Evolutionary conservation across 2,329 filamentous ascomycete genomes (phyloP).

Genomic region (Sclerotinia subarctica): DNA sequence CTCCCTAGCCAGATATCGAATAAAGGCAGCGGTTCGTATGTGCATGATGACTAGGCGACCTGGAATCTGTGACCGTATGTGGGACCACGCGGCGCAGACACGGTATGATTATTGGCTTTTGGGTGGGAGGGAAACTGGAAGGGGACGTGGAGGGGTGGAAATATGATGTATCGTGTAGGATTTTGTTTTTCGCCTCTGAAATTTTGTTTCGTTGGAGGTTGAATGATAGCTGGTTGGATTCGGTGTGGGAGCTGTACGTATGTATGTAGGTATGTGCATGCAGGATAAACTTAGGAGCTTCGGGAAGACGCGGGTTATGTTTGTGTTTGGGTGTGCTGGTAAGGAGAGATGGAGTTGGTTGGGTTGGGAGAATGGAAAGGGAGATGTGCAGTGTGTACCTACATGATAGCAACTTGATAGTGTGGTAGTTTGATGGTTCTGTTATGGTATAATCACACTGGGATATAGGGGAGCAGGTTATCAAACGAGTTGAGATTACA

Average conservation of each 20-base stretch:
- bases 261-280: not conserved
- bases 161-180: conserved; percentile 18
- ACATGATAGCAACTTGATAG: not conserved
- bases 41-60: not conserved
- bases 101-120: conserved; percentile 1
- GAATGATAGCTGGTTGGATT: not conserved
- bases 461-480: not conserved
- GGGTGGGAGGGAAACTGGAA: not conserved
- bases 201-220: not conserved
- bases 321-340: conserved; percentile 3
- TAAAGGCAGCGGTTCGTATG: not conserved
- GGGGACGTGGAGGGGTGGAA: conserved; percentile 4
- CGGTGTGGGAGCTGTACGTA: not conserved
- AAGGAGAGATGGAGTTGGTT: conserved; percentile 7
- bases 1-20: not conserved
- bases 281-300: conserved; percentile 1
- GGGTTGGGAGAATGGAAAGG: not conserved
- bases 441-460: not conserved
- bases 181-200: not conserved
- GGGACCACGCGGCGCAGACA: not conserved
- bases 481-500: not conserved
- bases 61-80: not conserved
- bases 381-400: not conserved
- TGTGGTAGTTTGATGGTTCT: not conserved
- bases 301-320: conserved; percentile 12